Base-by-base conservation (phyloP, 208 protist genomes). In the Trypanosomatidae sp. region DNA sequence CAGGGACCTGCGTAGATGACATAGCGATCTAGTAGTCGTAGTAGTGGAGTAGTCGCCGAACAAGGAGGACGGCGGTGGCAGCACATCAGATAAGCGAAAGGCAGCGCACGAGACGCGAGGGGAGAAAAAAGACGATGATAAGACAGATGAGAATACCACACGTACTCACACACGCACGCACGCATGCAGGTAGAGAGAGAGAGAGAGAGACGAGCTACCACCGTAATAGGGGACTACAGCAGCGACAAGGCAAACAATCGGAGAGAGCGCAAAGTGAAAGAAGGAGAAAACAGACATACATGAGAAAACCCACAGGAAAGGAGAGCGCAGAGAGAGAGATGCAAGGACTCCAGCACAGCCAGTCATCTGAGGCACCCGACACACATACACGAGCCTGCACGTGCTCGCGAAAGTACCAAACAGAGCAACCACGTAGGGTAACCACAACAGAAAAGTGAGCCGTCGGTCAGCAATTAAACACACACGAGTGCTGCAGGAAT, bases 141-240 rank as follows among this genome's bases (percentile, higher is more conserved):
- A 68, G 3, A 76, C 55, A 52, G 0, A 56, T 49, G 68, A n/a
- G 68, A 17, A 66, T 52, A 76, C 39, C 7, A n/a, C n/a, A 59
- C n/a, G 22, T 3, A 59, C 53, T 2, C 53, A 66, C 49, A 70
- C 62, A 76, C 50, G 69, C 46, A 74, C 69, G 22, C 36, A 68
- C 62, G 39, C 19, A 66, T 39, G 36, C 36, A 39, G 36, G 36
- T 39, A 39, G 58, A 62, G 12, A 62, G 22, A 28, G 58, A 62
- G 17, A 62, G 58, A 62, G 49, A 53, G 12, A 22, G 49, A 53
- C 12, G 49, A 53, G 17, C 17, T 22, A 53, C 12, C 17, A 7
- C 49, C 49, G 49, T 22, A 22, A 53, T 0, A 22, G 49, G 12
- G 49, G 49, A 53, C 12, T 53, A 22, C 1, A 53, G 49, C 3